Conservation (phyloP, 225 moss, liverwort and hornwort species). For the Thuidium tamariscinum region DNA sequence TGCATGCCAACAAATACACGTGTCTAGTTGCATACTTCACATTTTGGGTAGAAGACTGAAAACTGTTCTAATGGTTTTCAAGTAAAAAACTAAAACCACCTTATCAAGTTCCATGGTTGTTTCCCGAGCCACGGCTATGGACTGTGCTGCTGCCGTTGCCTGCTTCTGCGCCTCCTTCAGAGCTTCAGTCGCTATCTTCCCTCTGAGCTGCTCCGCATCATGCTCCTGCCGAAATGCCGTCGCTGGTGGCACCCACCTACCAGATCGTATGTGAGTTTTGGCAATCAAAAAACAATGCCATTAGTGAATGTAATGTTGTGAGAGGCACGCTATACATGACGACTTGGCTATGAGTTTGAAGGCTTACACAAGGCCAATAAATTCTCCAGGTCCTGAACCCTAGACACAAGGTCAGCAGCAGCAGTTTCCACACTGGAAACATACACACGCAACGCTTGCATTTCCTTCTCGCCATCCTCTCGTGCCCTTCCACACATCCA, state of each 20-base stretch:
- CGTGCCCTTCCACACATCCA: slow-evolving; percentile 39
- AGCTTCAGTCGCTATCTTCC: slow-evolving; percentile 31
- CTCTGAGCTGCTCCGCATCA: slow-evolving; percentile 48
- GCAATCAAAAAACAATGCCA: background rate
- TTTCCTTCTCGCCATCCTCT: slow-evolving; percentile 49
- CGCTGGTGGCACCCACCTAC: slow-evolving; percentile 12
- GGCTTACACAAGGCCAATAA: slow-evolving; percentile 38
- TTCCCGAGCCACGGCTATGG: slow-evolving; percentile 48
- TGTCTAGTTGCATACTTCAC: background rate
- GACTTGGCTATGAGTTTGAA: background rate
- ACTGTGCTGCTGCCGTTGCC: slow-evolving; percentile 33
- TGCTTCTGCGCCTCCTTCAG: slow-evolving; percentile 38
- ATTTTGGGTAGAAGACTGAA: background rate
- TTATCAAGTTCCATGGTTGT: slow-evolving; percentile 69
- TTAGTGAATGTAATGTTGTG: background rate
- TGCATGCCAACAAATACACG: background rate
- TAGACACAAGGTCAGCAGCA: slow-evolving; percentile 46
- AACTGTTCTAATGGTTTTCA: background rate
- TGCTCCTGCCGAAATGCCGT: slow-evolving; percentile 39
- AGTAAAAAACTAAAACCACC: slow-evolving; percentile 1
- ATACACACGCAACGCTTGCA: slow-evolving; percentile 38
- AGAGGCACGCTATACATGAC: background rate
- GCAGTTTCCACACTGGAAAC: slow-evolving; percentile 53
- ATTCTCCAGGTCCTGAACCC: slow-evolving; percentile 54
- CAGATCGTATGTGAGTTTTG: background rate